A percentile compares a stretch with the other conserved stretches of the same genome.
Evolutionary conservation across 345 rosid species (phyloP).

Genomic region (Linum tenue): DNA sequence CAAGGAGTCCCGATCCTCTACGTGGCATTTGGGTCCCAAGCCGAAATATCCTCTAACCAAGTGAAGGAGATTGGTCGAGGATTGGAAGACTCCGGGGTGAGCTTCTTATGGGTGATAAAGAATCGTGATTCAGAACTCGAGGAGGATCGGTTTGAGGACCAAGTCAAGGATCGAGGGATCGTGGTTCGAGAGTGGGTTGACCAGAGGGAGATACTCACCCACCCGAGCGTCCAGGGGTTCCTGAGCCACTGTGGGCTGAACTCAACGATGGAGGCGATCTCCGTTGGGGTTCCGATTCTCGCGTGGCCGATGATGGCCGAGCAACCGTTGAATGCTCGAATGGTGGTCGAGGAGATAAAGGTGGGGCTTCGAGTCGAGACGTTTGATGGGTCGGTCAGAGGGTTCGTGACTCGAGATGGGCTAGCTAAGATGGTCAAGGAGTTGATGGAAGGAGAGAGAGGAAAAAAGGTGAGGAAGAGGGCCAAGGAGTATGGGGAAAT

Average conservation of each 20-base stretch:
- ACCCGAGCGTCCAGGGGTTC: constrained; percentile 51
- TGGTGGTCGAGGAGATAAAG: background rate
- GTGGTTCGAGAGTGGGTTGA: constrained; percentile 66
- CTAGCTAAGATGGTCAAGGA: background rate
- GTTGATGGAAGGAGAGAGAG: constrained; percentile 6
- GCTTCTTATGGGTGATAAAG: constrained; percentile 57
- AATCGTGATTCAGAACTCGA: constrained; percentile 28
- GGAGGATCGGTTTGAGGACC: constrained; percentile 19
- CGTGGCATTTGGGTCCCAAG: constrained; percentile 77
- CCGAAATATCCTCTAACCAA: constrained; percentile 44
- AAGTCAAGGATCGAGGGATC: constrained; percentile 40
- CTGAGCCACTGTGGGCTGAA: constrained; percentile 90
- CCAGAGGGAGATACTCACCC: constrained; percentile 46
- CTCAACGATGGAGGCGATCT: constrained; percentile 37
- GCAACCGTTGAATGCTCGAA: constrained; percentile 2
- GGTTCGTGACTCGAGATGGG: background rate
- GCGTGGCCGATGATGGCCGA: constrained; percentile 1
- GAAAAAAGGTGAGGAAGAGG: background rate
- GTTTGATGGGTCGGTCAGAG: background rate
- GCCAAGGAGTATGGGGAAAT: background rate
- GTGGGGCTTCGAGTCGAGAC: background rate
- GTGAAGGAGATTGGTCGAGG: constrained; percentile 46
- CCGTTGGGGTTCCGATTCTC: background rate
- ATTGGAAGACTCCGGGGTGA: constrained; percentile 43
- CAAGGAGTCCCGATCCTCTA: constrained; percentile 46